These are phyloP conservation scores for Crithidia sp. DNA, from an alignment of 208 protist species.

Conservation along the genomic window DNA sequence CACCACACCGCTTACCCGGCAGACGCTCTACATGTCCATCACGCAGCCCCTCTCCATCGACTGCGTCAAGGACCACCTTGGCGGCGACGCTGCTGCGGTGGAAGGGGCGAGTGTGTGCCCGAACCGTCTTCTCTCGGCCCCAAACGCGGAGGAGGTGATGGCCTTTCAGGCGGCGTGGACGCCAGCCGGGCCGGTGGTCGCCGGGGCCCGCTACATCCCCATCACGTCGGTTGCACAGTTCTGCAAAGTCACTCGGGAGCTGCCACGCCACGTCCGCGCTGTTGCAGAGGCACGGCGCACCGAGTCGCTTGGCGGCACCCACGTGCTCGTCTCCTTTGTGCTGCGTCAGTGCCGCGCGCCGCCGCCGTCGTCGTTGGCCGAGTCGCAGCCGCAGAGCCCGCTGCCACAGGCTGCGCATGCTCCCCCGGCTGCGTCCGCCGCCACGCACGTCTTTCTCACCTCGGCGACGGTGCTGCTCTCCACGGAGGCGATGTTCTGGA, in stretches of 20 bases:
- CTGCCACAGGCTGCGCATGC: not conserved
- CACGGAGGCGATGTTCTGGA: constrained; percentile 41
- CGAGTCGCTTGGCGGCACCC: constrained; percentile 16
- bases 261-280: constrained; percentile 19
- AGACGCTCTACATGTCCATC: constrained; percentile 45
- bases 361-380: not conserved
- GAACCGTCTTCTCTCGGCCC: not conserved
- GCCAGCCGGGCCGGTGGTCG: constrained; percentile 47
- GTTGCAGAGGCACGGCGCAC: constrained; percentile 2
- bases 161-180: constrained; percentile 53
- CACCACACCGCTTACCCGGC: not conserved
- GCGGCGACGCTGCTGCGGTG: not conserved
- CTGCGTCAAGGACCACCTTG: constrained; percentile 28
- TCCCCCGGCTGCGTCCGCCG: not conserved
- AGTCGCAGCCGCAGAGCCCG: no score
- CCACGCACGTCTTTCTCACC: constrained; percentile 28
- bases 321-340: constrained; percentile 51
- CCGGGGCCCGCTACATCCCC: constrained; percentile 36
- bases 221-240: constrained; percentile 31
- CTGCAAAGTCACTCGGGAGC: constrained; percentile 14
- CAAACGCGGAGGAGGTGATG: constrained; percentile 18
- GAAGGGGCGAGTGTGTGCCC: constrained; percentile 3
- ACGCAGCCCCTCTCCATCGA: constrained; percentile 39
- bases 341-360: constrained; percentile 6
- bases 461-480: constrained; percentile 41